Evolutionary conservation across 2,329 filamentous ascomycete species (phyloP).

Genomic region (Setomelanomma holmii): DNA sequence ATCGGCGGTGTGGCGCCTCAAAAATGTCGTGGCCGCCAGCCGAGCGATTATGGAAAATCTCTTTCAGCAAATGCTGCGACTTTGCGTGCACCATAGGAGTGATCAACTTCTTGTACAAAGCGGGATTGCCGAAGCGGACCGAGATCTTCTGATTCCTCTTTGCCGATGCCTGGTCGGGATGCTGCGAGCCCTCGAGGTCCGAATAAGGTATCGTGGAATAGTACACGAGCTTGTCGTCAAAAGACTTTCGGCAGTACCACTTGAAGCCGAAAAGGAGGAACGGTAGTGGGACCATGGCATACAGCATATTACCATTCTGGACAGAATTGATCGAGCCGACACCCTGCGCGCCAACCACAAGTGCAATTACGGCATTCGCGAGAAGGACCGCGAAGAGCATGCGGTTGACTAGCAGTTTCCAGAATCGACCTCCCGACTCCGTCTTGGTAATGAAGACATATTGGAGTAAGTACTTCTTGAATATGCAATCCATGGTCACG

Average conservation of each 20-base stretch:
- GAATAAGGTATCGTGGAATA: conserved; percentile 68
- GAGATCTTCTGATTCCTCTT: conserved; percentile 67
- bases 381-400: conserved; percentile 81
- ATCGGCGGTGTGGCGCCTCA: conserved; percentile 29
- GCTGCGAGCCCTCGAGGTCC: conserved; percentile 60
- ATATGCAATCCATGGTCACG: conserved; percentile 81
- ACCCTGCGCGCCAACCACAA: conserved; percentile 77
- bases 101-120: conserved; percentile 71
- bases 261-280: conserved; percentile 85
- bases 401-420: conserved; percentile 91
- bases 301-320: conserved; percentile 63
- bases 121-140: conserved; percentile 86
- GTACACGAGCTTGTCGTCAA: conserved; percentile 80
- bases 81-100: conserved; percentile 89
- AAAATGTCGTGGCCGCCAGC: conserved; percentile 58
- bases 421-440: conserved; percentile 91
- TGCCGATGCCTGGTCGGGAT: conserved; percentile 32
- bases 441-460: conserved; percentile 95
- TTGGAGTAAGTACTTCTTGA: conserved; percentile 89
- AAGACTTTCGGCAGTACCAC: conserved; percentile 75
- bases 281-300: conserved; percentile 74
- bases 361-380: conserved; percentile 77
- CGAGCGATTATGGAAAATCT: conserved; percentile 81
- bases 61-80: conserved; percentile 81
- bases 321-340: conserved; percentile 50